phyloP scores from a whole-genome alignment of 495 filamentous ascomycete genomes.

The Umbilicaria muhlenbergii region DNA sequence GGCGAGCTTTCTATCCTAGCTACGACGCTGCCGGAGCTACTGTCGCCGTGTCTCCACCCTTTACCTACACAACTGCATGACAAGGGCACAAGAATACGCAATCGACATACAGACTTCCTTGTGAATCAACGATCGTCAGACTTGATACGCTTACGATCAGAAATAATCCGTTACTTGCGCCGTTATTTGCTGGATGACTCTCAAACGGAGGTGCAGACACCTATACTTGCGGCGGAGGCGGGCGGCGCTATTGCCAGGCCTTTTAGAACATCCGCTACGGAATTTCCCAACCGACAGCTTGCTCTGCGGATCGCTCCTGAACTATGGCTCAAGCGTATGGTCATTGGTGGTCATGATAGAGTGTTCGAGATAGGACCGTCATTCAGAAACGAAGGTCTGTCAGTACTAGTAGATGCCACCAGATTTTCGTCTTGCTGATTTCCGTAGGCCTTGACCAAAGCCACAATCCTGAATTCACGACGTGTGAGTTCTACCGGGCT shows the following conservation, averaged over 20 bases:
- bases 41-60: slow-evolving; percentile 63
- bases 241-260: slow-evolving; percentile 77
- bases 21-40: slow-evolving; percentile 45
- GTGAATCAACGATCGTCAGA: slow-evolving; percentile 50
- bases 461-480: slow-evolving; percentile 94
- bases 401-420: neutral
- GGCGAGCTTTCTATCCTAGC: slow-evolving; percentile 70
- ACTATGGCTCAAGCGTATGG: slow-evolving; percentile 83
- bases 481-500: slow-evolving; percentile 88
- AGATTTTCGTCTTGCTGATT: slow-evolving; percentile 4
- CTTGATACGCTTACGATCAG: slow-evolving; percentile 54
- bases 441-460: slow-evolving; percentile 57
- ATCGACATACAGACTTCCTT: slow-evolving; percentile 71
- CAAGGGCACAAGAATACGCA: slow-evolving; percentile 46
- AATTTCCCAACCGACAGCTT: slow-evolving; percentile 51
- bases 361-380: slow-evolving; percentile 89
- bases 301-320: slow-evolving; percentile 81
- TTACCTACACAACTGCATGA: slow-evolving; percentile 50
- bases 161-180: slow-evolving; percentile 58
- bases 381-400: slow-evolving; percentile 80
- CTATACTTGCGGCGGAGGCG: slow-evolving; percentile 60
- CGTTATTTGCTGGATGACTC: slow-evolving; percentile 51
- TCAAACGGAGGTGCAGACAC: slow-evolving; percentile 81
- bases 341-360: slow-evolving; percentile 76
- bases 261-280: slow-evolving; percentile 60